Evolutionary conservation across 768 basidiomycete genomes (phyloP), one percentile per base, ranked within the genome.

Genomic region (Coprinopsis strossmayeri): DNA sequence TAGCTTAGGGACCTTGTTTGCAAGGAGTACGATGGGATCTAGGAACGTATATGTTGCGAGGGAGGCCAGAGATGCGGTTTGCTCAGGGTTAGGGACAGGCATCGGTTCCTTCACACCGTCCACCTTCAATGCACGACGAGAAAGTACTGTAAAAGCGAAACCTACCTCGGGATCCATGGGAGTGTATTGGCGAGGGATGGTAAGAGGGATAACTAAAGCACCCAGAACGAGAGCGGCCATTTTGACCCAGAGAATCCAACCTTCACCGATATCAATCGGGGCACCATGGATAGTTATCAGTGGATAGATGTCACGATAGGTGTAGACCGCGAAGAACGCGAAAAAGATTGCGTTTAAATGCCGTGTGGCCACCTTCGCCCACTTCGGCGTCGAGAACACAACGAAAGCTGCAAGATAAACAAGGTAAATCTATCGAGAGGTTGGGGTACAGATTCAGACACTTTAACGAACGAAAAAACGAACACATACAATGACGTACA

Each of bases 1-100:
- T 0, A 83, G 59, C 57, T 74, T 75, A 2, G 71, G 62, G 24
- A 73, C 53, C 13, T 68, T 64, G 49, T 72, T 72, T 3, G 76
- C 78, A 25, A 66, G 56, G 47, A 69, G 69, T 18, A 84, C 63
- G 45, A 76, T 61, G 1, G 72, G 69, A 50, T 86, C 79, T 53
- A 86, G 61, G 66, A 76, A 87, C n/a, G 68, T 64, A 59, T 74
- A 84, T 11, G 70, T 59, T 3, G 69, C 37, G 13, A 71, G 53
- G 2, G 70, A 77, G n/a, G 78, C 49, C 26, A 71, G 54, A 2
- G 77, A 71, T 0, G 77, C 71, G 0, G 72, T 77, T 55, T 80
- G 78, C 53, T 81, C 78, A 3, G 76, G 73, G 55, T 72, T 73
- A 7, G 30, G 30, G 1, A 68, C 67, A n/a, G 56, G 50, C 38